Base-by-base conservation (phyloP, 345 rosid species). In the Dovyalis caffra region DNA sequence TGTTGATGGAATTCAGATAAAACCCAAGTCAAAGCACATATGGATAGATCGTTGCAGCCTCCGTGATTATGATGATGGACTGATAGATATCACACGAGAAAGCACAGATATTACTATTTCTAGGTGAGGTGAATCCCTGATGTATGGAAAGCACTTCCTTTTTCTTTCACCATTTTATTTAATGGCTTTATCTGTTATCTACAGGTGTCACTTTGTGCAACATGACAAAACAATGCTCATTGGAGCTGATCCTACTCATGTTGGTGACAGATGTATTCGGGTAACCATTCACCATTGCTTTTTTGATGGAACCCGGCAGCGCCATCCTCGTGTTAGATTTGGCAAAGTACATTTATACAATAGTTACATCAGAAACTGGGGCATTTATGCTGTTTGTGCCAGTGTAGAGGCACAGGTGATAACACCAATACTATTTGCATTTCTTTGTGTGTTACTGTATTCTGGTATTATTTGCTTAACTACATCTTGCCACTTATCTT, bases 271-370 rank as follows among this genome's bases (percentile, higher is more conserved):
- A 79, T 90, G 95, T 77, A 92, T 93, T 23, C 81, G 91, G 69
- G 92, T 93, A 69, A 93, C 97, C 47, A 96, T 93, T 77, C 99
- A 96, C 78, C 99, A 92, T 82, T 96, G 98, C 71, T 96, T 96
- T 78, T 96, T 96, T 4, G 90, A 92, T 70, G 94, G 92, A 49
- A 95, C 98, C 49, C 81, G 91, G 26, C 98, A 93, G 76, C 85
- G 94, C 34, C 99, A 93, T 65, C 99, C 99, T 79, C 99, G 97
- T 32, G 93, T 93, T 79, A 87, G 98, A 78, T 95, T 80, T 62
- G 99, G 83, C 1, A 93, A 88, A 85, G 89, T 95, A 51, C 97
- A 93, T 88, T 78, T 95, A 71, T 91, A 84, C 75, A 93, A 95
- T 80, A 95, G 91, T 81, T 93, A 93, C 76, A 91, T 95, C 75